Conservation (phyloP, 2,329 filamentous ascomycete genomes). For the Penicillium sp. region DNA sequence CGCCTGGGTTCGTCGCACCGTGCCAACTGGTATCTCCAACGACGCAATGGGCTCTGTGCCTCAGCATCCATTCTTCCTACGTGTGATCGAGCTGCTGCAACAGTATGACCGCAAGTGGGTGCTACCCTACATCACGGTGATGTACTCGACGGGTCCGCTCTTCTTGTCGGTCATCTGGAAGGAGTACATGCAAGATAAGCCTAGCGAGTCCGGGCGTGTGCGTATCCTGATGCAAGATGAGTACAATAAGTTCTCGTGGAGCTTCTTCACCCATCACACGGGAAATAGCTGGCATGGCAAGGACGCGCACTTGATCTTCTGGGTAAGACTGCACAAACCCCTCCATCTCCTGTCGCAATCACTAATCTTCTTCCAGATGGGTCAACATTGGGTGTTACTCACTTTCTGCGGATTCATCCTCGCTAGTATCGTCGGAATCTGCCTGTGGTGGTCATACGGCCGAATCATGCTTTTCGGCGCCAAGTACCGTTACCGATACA, state of each 20-base stretch:
- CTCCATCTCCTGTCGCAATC: background rate
- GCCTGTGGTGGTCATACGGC: slow-evolving; percentile 59
- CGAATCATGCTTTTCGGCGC: slow-evolving; percentile 51
- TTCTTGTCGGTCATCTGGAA: slow-evolving; percentile 79
- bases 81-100: slow-evolving; percentile 70
- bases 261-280: slow-evolving; percentile 71
- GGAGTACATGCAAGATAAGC: slow-evolving; percentile 65
- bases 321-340: slow-evolving; percentile 50
- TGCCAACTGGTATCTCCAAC: slow-evolving; percentile 80
- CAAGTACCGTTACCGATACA: slow-evolving; percentile 49
- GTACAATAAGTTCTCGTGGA: slow-evolving; percentile 72
- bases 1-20: slow-evolving; percentile 73
- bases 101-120: slow-evolving; percentile 73
- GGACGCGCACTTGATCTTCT: slow-evolving; percentile 69
- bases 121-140: slow-evolving; percentile 76
- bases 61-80: slow-evolving; percentile 75
- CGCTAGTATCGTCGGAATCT: slow-evolving; percentile 55
- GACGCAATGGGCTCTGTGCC: slow-evolving; percentile 78
- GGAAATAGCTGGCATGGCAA: slow-evolving; percentile 71
- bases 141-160: slow-evolving; percentile 77
- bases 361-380: slow-evolving; percentile 51
- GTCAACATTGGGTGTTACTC: slow-evolving; percentile 62
- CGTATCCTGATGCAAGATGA: slow-evolving; percentile 73
- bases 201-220: slow-evolving; percentile 59
- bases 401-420: slow-evolving; percentile 59